A percentile compares a stretch with the other conserved stretches of the same genome.
Evolutionary conservation across 768 basidiomycete genomes (phyloP).

Genomic region (Tricholoma matsutake): DNA sequence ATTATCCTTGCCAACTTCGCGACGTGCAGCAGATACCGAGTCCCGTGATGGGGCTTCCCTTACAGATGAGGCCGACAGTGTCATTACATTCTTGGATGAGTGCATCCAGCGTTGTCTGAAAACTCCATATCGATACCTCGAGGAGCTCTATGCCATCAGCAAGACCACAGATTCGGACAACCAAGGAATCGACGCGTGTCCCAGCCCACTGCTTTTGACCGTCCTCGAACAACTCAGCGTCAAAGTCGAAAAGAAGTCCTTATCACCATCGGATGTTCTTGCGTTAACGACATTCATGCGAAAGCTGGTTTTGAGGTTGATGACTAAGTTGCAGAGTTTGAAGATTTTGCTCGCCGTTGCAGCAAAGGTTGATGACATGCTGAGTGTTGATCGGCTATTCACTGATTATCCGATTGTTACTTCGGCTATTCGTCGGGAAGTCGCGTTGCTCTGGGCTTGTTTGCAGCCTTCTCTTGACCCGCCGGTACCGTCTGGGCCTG

Average conservation of each 20-base stretch:
- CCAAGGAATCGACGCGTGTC: constrained; percentile 32
- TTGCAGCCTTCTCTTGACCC: constrained; percentile 23
- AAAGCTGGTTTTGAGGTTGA: constrained; percentile 56
- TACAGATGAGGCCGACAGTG: constrained; percentile 52
- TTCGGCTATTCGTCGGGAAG: constrained; percentile 43
- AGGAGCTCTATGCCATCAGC: constrained; percentile 50
- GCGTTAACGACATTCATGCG: constrained; percentile 63
- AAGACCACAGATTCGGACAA: constrained; percentile 6
- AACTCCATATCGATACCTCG: constrained; percentile 84
- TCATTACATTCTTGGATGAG: constrained; percentile 77
- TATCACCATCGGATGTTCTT: constrained; percentile 59
- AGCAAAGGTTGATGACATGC: constrained; percentile 34
- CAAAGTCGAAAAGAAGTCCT: constrained; percentile 53
- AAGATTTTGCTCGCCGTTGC: constrained; percentile 33
- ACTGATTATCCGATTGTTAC: constrained; percentile 31
- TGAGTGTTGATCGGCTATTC: constrained; percentile 29
- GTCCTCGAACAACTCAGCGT: constrained; percentile 75
- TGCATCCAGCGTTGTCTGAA: constrained; percentile 80
- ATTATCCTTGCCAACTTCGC: constrained; percentile 50
- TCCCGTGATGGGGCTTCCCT: constrained; percentile 52
- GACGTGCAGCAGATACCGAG: constrained; percentile 32
- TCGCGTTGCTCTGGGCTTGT: constrained; percentile 35
- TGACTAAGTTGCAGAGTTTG: constrained; percentile 49
- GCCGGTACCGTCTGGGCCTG: neutral
- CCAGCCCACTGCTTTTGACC: constrained; percentile 79